Evolutionary conservation across 192 early-diverging fungal genomes (phyloP), one percentile per base, ranked within the genome.

Genomic region (Backusella parvicylindrica): DNA sequence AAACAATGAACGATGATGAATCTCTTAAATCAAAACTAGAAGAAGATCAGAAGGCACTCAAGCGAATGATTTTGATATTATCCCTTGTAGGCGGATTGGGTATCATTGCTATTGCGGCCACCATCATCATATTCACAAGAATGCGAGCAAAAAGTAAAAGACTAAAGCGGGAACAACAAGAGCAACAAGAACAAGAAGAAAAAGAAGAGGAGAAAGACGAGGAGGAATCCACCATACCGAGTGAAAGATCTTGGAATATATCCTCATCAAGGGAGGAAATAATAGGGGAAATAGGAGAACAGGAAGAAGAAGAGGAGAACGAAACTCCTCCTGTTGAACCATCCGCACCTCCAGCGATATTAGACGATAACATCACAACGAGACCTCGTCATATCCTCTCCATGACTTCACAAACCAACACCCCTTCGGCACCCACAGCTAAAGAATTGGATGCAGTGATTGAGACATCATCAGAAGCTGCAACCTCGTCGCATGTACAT

Each of bases 361-460:
- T 36, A 31, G 36, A 68, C 23, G 21, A 40, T 31, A 68, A 68
- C 35, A 33, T 16, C 11, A 60, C 68, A 23, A 33, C 32, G 8
- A 16, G 36, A 16, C 41, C 28, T 65, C 67, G 75, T 4, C 68
- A 41, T 16, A 26, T 71, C 35, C 12, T 77, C 0, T 72, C 70
- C 5, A 11, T 67, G 12, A 23, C 53, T 4, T 71, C 53, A 28
- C 75, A 77, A 50, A 38, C 70, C 15, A n/a, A n/a, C n/a, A 35
- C 33, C 8, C 75, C 75, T n/a, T 78, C 77, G 4, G 77, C 77
- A 47, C 77, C 77, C 1, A 36, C 77, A 1, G 77, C 77, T 38
- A 78, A 78, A 31, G 66, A 73, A 68, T 53, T 78, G 18, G 47
- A 70, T 33, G 67, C 13, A 3, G 31, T 66, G 16, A n/a, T 40